Evolutionary conservation across 1,284 basidiomycete genomes (phyloP), one percentile per base, ranked within the genome.

Genomic region (Agroathelia rolfsii): DNA sequence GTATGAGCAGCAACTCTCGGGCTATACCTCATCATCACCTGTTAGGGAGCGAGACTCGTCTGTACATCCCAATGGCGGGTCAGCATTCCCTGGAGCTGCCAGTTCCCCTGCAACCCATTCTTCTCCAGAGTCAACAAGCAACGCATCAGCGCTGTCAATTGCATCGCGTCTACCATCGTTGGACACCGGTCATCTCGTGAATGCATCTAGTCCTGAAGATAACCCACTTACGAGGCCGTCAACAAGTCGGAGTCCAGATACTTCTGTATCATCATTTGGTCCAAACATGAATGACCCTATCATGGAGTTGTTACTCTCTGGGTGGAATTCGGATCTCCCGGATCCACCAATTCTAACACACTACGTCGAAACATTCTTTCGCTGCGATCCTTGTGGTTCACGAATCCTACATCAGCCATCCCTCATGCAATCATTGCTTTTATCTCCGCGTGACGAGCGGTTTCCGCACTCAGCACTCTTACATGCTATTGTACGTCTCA

Each of bases 381-480:
- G 74, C 48, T 81, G 78, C 47, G 84, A 87, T 53, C 82, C 84
- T 32, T 86, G 83, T 46, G 76, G 80, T 35, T 80, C 83, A 12
- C 70, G 79, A 32, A 72, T 88, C 30, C 60, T 89, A 27, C 83
- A 88, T 45, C 65, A 69, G 10, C 72, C 75, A n/a, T 75, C 77
- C n/a, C 86, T 90, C 54, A 54, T 86, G 19, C 63, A 76, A 17
- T 76, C 79, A 6, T 65, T 90, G 66, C 69, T 70, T 42, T 59
- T 86, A 31, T 72, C 82, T 39, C 84, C 86, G 3, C 68, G 71
- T 41, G 79, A 85, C 48, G 67, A 74, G 8, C 67, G 67, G 18
- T 90, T 89, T 48, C 86, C 86, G 22, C 86, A 88, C 56, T 69
- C 76, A 11, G 77, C 82, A 2, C 69, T 90, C 37, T 57, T 90